Evolutionary conservation across 2,329 filamentous ascomycete genomes (phyloP).

Genomic region (Aspergillus ibericus): DNA sequence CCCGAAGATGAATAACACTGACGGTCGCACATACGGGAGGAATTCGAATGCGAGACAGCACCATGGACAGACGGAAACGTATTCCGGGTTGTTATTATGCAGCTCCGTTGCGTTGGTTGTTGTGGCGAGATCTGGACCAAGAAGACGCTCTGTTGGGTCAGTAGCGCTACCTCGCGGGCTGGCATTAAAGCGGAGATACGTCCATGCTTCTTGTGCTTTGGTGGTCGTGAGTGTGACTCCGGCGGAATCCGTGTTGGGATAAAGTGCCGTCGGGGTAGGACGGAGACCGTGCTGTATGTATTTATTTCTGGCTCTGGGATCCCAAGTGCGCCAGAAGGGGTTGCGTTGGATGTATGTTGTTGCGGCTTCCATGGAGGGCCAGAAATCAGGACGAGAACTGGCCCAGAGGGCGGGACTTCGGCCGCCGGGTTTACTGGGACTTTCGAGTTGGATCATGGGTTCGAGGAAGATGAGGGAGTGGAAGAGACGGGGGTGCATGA

Average conservation of each 20-base stretch:
- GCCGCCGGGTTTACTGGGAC: neutral
- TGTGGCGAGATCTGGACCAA: conserved; percentile 21
- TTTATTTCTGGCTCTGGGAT: conserved; percentile 67
- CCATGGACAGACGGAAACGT: conserved; percentile 28
- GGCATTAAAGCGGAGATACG: conserved; percentile 13
- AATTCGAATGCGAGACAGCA: conserved; percentile 26
- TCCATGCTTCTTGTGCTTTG: conserved; percentile 72
- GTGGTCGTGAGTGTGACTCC: conserved; percentile 67
- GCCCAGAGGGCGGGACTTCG: neutral
- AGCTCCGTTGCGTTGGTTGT: neutral
- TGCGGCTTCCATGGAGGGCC: conserved; percentile 69
- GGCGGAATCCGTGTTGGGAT: conserved; percentile 22
- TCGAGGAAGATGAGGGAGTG: conserved; percentile 71
- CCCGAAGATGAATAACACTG: conserved; percentile 33
- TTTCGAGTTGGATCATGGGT: conserved; percentile 42
- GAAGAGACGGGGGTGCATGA: conserved; percentile 75
- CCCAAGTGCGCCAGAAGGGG: conserved; percentile 73
- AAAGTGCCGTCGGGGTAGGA: conserved; percentile 55
- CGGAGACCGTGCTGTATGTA: conserved; percentile 68
- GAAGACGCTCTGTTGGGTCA: conserved; percentile 31
- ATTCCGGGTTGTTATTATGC: conserved; percentile 27
- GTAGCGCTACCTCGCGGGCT: conserved; percentile 1
- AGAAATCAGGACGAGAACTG: conserved; percentile 66
- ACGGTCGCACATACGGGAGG: conserved; percentile 33
- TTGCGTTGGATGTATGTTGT: conserved; percentile 60